These are phyloP conservation scores for Articulospora tetracladia DNA, from an alignment of 495 filamentous ascomycete genomes.

Conservation along the genomic window DNA sequence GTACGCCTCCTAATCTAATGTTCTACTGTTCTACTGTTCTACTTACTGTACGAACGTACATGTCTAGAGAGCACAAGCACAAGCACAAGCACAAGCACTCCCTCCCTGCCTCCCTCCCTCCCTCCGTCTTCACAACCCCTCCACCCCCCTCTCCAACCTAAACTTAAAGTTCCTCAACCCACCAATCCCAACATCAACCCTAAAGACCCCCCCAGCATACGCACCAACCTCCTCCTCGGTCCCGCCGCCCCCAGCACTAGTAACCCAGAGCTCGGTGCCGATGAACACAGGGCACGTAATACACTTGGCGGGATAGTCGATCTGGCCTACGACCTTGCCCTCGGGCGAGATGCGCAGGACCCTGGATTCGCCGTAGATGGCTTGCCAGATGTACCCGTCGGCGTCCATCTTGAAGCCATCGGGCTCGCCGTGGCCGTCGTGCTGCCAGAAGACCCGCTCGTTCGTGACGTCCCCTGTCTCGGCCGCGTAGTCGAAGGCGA, in stretches of 20 bases:
- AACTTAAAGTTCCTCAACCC: constrained; percentile 57
- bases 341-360: constrained; percentile 63
- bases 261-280: constrained; percentile 72
- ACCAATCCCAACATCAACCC: constrained; percentile 61
- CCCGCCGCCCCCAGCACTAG: constrained; percentile 43
- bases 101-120: neutral
- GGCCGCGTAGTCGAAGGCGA: constrained; percentile 69
- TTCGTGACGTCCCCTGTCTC: constrained; percentile 60
- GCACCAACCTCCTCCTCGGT: constrained; percentile 45
- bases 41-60: no score
- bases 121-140: neutral
- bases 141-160: constrained; percentile 29
- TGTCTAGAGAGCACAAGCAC: no score
- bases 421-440: constrained; percentile 58
- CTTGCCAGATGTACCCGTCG: constrained; percentile 72
- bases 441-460: constrained; percentile 62
- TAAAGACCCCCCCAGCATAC: constrained; percentile 63
- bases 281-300: constrained; percentile 72
- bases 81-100: no score
- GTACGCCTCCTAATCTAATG: no score
- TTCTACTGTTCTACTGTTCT: no score
- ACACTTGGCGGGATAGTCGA: constrained; percentile 63
- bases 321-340: constrained; percentile 61
- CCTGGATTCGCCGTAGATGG: constrained; percentile 67
- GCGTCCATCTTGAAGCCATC: constrained; percentile 74